Evolutionary conservation across 345 rosid genomes (phyloP).

Genomic region (Populus davidiana): DNA sequence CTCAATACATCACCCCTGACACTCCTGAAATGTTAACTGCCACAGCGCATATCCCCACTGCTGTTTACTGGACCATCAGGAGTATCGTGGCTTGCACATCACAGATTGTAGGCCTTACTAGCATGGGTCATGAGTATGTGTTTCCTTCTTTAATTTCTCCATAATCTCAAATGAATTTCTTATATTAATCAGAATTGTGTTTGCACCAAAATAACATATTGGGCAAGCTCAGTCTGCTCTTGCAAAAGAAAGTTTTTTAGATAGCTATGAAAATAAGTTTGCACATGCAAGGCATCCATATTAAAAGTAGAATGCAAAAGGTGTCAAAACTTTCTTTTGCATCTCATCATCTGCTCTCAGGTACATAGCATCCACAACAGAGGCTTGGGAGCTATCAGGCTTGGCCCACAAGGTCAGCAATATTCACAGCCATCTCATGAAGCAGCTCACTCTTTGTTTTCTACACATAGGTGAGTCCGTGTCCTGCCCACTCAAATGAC

Average conservation of each 20-base stretch:
- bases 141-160: not conserved
- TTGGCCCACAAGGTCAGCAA: slow-evolving; percentile 52
- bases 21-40: slow-evolving; percentile 34
- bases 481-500: not conserved
- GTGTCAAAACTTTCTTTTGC: not conserved
- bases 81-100: slow-evolving; percentile 48
- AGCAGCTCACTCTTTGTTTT: slow-evolving; percentile 36
- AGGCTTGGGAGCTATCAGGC: slow-evolving; percentile 67
- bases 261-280: not conserved
- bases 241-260: not conserved
- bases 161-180: not conserved
- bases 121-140: slow-evolving; percentile 44
- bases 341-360: slow-evolving; percentile 18
- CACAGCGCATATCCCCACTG: slow-evolving; percentile 43
- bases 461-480: slow-evolving; percentile 36
- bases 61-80: slow-evolving; percentile 54
- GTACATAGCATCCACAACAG: slow-evolving; percentile 43
- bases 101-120: slow-evolving; percentile 36
- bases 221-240: not conserved
- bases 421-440: slow-evolving; percentile 42
- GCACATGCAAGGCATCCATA: not conserved
- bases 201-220: not conserved
- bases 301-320: not conserved
- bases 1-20: slow-evolving; percentile 42
- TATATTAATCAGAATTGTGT: not conserved